Conservation (phyloP, 78 protist species). For the Dictyostelium purpureum region DNA sequence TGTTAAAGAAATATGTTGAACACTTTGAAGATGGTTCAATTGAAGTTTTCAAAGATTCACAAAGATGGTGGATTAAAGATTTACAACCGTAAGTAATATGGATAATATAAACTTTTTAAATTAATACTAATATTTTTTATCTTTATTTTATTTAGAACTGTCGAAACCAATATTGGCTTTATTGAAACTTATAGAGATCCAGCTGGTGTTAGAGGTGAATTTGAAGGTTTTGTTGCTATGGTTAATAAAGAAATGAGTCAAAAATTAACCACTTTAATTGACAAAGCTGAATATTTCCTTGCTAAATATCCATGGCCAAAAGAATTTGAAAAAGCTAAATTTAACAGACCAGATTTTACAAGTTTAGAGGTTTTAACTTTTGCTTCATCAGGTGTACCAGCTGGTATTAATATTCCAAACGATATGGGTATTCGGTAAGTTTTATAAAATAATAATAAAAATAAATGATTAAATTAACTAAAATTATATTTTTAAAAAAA, state of each 20-base stretch:
- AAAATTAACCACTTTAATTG: slow-evolving; percentile 73
- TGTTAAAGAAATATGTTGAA: slow-evolving; percentile 82
- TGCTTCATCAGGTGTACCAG: slow-evolving; percentile 85
- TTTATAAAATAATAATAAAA: background rate
- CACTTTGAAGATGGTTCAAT: slow-evolving; percentile 75
- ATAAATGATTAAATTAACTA: background rate
- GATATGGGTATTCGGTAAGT: background rate
- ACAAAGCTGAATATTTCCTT: slow-evolving; percentile 63
- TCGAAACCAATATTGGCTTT: slow-evolving; percentile 91
- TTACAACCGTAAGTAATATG: slow-evolving; percentile 62
- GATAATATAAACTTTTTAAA: background rate
- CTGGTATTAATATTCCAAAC: slow-evolving; percentile 71
- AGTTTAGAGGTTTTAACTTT: slow-evolving; percentile 86
- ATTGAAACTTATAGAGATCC: slow-evolving; percentile 90
- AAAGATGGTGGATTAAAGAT: slow-evolving; percentile 87
- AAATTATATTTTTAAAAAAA: background rate
- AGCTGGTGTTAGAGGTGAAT: slow-evolving; percentile 88
- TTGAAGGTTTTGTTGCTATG: slow-evolving; percentile 89
- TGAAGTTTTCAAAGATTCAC: slow-evolving; percentile 84
- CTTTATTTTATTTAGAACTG: background rate
- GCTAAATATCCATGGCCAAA: slow-evolving; percentile 85
- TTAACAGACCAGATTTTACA: slow-evolving; percentile 89
- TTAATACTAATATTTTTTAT: background rate
- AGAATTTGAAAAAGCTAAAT: slow-evolving; percentile 84
- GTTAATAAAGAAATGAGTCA: slow-evolving; percentile 79